Evolutionary conservation across 2,329 filamentous ascomycete species (phyloP).

Genomic region (Onygenales sp.): DNA sequence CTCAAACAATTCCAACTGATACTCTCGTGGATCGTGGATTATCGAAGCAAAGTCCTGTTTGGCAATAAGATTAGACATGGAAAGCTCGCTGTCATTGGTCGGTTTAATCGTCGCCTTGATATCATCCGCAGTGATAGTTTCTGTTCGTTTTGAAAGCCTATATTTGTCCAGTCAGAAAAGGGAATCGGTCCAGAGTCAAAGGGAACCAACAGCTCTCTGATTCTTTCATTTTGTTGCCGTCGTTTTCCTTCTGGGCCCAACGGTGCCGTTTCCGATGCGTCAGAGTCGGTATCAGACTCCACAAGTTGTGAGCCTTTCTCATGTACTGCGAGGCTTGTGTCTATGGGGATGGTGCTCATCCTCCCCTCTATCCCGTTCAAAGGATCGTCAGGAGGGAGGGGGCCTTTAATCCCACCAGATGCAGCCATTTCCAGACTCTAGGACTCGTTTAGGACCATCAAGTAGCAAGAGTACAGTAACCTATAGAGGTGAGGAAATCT

Average conservation of each 20-base stretch:
- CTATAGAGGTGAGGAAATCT: too few species aligned
- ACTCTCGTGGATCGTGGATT: constrained; percentile 73
- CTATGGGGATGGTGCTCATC: neutral
- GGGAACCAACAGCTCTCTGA: constrained; percentile 36
- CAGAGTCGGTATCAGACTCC: neutral
- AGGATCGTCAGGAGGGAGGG: neutral
- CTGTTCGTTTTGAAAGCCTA: constrained; percentile 34
- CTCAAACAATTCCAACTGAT: constrained; percentile 87
- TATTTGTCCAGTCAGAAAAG: constrained; percentile 2
- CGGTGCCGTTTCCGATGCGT: constrained; percentile 19
- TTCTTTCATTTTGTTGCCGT: constrained; percentile 41
- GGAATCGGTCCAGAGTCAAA: neutral
- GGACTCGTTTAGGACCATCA: too few species aligned
- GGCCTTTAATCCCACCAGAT: too few species aligned
- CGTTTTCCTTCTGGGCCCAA: constrained; percentile 35
- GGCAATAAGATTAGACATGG: constrained; percentile 44
- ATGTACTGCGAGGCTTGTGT: neutral
- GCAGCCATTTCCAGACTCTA: neutral
- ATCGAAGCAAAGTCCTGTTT: constrained; percentile 47
- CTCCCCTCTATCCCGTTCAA: neutral
- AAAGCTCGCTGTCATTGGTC: constrained; percentile 39
- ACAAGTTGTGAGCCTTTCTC: constrained; percentile 1
- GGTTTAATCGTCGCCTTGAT: constrained; percentile 24
- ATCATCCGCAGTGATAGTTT: constrained; percentile 32
- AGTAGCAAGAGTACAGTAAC: too few species aligned